Evolutionary conservation across 768 basidiomycete genomes (phyloP), one percentile per base, ranked within the genome.

Genomic region (Suillus placidus): DNA sequence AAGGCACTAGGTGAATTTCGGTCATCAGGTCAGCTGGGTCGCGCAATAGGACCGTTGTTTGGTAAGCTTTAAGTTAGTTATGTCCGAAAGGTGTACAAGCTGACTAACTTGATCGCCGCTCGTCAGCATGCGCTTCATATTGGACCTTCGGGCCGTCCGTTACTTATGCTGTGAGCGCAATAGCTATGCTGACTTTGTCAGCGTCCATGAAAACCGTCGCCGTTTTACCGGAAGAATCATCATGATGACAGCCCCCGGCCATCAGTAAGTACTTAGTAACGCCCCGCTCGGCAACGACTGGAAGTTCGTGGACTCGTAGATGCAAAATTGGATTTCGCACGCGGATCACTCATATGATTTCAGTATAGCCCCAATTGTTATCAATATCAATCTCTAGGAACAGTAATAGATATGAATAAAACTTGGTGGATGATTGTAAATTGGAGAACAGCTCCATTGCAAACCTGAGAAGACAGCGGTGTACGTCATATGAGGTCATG

Each of bases 1-100:
- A 85, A 86, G 71, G 94, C 93, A 2, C 78, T 97, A 45, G 95
- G 96, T 38, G 72, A 84, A 65, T 97, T 97, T 79, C 87, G 96
- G 61, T 95, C 93, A 8, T 87, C 91, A n/a, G 97, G 97, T 23
- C 97, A 98, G 75, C 84, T 99, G 47, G 97, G 97, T 4, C 86
- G 97, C 64, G 96, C 97, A 5, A 81, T 97, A 43, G 97, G 97
- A 0, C 97, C 97, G 6, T 76, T 99, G 6, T 80, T 96, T n/a
- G 94, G 94, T 88, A 77, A 60, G 88, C 69, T 71, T 38, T 42
- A 26, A 65, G 38, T 67, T 16, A 65, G 38, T 67, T 16, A 49
- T 26, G 18, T 57, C 38, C 16, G 14, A 54, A 56, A 51, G 61
- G 49, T 56, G 64, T 65, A 74, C 61, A 72, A 12, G 63, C 69